These are phyloP conservation scores for Epichloe gansuensis DNA, from an alignment of 2,329 filamentous ascomycete species.

Conservation along the genomic window DNA sequence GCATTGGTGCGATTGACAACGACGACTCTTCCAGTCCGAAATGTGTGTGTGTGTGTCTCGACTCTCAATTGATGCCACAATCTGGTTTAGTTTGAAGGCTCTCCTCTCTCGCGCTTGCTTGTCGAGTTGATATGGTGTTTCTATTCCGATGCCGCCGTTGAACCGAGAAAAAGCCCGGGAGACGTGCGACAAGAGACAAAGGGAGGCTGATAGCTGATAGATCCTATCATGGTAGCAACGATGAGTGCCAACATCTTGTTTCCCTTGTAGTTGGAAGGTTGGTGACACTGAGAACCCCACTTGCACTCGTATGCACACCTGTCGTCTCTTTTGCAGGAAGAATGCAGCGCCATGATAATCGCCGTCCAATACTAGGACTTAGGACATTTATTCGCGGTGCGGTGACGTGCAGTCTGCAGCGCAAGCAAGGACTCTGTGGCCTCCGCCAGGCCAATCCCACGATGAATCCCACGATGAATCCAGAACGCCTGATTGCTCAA, in stretches of 20 bases:
- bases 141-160: neutral
- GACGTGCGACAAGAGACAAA: neutral
- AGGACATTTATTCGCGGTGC: neutral
- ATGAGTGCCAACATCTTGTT: neutral
- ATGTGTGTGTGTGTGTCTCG: neutral
- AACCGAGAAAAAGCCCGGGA: neutral
- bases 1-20: neutral
- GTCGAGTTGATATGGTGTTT: neutral
- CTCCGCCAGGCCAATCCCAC: slow-evolving; percentile 3
- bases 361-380: neutral
- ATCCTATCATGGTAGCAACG: neutral
- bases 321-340: neutral
- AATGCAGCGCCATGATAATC: neutral
- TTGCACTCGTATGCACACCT: neutral
- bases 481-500: slow-evolving; percentile 4
- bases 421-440: neutral
- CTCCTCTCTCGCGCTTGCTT: no score
- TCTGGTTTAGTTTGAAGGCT: neutral
- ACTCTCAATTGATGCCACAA: neutral
- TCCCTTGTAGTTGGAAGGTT: neutral
- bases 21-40: neutral
- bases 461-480: slow-evolving; percentile 1
- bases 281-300: neutral
- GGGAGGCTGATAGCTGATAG: neutral
- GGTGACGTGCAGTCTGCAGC: slow-evolving; percentile 5